These are phyloP conservation scores for Warburgia ugandensis DNA, from an alignment of 164 flowering plant species.

Conservation along the genomic window DNA sequence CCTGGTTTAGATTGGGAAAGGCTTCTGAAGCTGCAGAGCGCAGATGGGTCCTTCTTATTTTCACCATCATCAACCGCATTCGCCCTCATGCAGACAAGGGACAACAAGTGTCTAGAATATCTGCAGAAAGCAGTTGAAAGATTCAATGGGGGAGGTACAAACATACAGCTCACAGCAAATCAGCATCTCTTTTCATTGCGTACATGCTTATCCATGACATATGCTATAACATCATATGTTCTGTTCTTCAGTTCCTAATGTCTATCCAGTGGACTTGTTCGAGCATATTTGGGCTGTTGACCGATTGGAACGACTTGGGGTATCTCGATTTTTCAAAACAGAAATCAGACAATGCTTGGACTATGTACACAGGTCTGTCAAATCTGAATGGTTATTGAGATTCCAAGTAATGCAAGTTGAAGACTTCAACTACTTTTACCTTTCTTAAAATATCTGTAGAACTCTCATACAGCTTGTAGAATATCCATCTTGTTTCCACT, in stretches of 20 bases:
- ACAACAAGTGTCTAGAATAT: slow-evolving; percentile 57
- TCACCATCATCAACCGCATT: slow-evolving; percentile 95
- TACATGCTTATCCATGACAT: background rate
- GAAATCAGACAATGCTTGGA: slow-evolving; percentile 42
- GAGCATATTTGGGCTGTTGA: slow-evolving; percentile 65
- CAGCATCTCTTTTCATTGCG: background rate
- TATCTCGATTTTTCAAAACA: slow-evolving; percentile 48
- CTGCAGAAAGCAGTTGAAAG: slow-evolving; percentile 41
- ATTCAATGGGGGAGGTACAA: slow-evolving; percentile 96
- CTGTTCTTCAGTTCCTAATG: slow-evolving; percentile 49
- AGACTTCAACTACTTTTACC: too few relatives aligned
- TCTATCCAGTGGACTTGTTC: slow-evolving; percentile 71
- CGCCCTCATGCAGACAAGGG: slow-evolving; percentile 75
- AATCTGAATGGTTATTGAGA: too few relatives aligned
- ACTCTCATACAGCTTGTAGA: too few relatives aligned
- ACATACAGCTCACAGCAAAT: background rate
- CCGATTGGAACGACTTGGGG: slow-evolving; percentile 74
- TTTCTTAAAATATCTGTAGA: too few relatives aligned
- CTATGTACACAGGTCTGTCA: slow-evolving; percentile 47
- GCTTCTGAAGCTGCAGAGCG: slow-evolving; percentile 59
- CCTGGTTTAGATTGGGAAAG: slow-evolving; percentile 71
- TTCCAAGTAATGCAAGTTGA: background rate
- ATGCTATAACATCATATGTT: too few relatives aligned
- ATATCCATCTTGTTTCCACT: too few relatives aligned
- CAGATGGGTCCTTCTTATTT: slow-evolving; percentile 86